These are phyloP conservation scores for Cryptosporidium viatorum DNA, from an alignment of 169 alveolate genomes.

Conservation along the genomic window DNA sequence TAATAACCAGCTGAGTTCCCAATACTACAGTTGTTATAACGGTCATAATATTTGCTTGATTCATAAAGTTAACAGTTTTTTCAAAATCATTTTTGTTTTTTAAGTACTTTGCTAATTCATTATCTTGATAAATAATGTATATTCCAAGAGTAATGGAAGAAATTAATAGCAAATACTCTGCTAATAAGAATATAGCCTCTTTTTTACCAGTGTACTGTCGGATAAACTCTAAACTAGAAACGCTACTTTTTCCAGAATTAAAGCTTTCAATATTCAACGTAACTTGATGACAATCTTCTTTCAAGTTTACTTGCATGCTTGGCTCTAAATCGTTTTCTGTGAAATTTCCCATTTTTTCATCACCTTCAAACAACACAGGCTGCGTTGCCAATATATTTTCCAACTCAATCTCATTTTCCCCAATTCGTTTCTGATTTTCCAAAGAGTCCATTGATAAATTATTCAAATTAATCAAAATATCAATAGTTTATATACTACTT, in stretches of 20 bases:
- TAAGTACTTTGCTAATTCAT: neutral
- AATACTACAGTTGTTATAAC: neutral
- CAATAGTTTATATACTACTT: no score
- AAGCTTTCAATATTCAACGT: neutral
- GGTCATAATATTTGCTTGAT: constrained; percentile 6
- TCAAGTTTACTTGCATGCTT: neutral
- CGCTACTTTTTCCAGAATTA: neutral
- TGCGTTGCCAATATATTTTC: neutral
- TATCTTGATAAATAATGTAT: neutral
- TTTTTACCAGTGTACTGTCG: neutral
- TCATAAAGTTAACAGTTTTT: neutral
- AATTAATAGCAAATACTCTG: constrained; percentile 20
- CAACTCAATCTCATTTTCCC: neutral
- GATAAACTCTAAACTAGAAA: constrained; percentile 8
- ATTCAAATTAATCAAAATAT: neutral
- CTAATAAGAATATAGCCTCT: neutral
- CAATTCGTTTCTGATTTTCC: neutral
- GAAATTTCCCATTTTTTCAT: neutral
- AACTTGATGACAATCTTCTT: neutral
- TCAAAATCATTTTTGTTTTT: neutral
- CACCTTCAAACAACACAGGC: neutral
- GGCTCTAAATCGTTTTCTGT: neutral
- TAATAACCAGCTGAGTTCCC: neutral
- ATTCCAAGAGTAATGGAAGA: constrained; percentile 12
- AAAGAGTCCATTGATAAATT: neutral